phyloP scores from a whole-genome alignment of 225 moss, liverwort and hornwort genomes.

The Polytrichum commune region DNA sequence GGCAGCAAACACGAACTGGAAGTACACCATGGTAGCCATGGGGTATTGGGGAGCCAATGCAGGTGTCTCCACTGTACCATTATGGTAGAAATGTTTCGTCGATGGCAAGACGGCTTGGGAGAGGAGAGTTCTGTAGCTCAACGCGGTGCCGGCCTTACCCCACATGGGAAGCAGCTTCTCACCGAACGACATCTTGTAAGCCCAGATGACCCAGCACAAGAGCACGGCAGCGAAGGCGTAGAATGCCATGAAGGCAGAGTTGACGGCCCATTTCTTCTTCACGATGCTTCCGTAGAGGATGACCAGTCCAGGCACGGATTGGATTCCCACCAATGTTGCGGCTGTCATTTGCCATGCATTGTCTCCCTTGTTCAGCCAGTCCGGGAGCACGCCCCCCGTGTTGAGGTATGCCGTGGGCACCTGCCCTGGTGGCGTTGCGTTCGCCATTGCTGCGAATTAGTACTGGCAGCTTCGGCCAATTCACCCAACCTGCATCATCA shows the following conservation, averaged over 20 bases:
- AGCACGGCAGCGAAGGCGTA: constrained; percentile 51
- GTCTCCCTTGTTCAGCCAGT: constrained; percentile 62
- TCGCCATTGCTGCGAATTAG: constrained; percentile 4
- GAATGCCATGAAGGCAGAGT: constrained; percentile 61
- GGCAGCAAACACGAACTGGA: constrained; percentile 30
- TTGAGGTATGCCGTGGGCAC: constrained; percentile 42
- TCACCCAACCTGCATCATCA: too few relatives aligned
- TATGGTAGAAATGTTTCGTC: constrained; percentile 15
- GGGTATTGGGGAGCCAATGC: constrained; percentile 15
- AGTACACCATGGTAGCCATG: constrained; percentile 29
- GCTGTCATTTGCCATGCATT: constrained; percentile 52
- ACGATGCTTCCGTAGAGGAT: constrained; percentile 58
- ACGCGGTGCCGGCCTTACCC: constrained; percentile 19
- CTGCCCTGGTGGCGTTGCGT: neutral
- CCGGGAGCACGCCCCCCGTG: constrained; percentile 27
- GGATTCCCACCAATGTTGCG: constrained; percentile 43
- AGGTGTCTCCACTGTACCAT: constrained; percentile 6
- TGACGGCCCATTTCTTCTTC: constrained; percentile 64
- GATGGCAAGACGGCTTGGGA: constrained; percentile 15
- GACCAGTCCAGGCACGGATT: constrained; percentile 47
- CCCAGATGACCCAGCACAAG: constrained; percentile 32
- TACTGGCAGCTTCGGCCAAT: too few relatives aligned
- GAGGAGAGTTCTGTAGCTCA: constrained; percentile 23
- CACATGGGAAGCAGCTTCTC: constrained; percentile 30
- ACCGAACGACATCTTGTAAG: constrained; percentile 52